Evolutionary conservation across 768 basidiomycete species (phyloP), one percentile per base, ranked within the genome.

Genomic region (Tricholoma furcatifolium): DNA sequence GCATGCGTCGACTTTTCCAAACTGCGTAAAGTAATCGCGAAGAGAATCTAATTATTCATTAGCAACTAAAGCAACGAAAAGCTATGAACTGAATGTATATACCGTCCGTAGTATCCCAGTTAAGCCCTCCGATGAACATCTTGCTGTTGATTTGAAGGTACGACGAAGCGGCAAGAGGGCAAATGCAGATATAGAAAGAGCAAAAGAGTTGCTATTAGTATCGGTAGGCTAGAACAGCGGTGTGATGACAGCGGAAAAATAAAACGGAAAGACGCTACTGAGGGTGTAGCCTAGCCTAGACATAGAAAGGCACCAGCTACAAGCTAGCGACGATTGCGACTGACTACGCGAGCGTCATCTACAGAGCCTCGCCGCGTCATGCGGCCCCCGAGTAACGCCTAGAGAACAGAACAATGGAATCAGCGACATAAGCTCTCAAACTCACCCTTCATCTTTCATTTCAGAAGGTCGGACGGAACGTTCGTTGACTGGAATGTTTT

Each of bases 91-190:
- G 6, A 60, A 67, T 65, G 61, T 72, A 75, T 74, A 57, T 83
- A 99, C 97, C 96, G 81, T 98, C 97, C 69, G 93, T 96, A 64
- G 97, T 98, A 73, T 98, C 96, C 97, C 97, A 99, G 76, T 98
- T 97, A 60, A 99, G 80, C 60, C 97, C 97, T 58, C 97, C 97
- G 67, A 99, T 95, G 73, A 99, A 99, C 97, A 99, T 99, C 81
- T 99, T 99, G 73, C 97, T 98, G 79, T 70, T 59, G 38, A 35
- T 23, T 45, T 57, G 58, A 53, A 61, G 27, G 42, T 50, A 54
- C 38, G 48, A 50, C 9, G 48, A 31, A 41, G 58, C 54, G 60
- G 48, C 61, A 65, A 47, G 61, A 53, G 51, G 43, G 55, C 57
- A 65, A 56, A 60, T 66, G 66, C 71, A 50, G 62, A 74, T 74